Evolutionary conservation across 306 rosid genomes (phyloP), one percentile per base, ranked within the genome.

Genomic region (Castanea sativa): DNA sequence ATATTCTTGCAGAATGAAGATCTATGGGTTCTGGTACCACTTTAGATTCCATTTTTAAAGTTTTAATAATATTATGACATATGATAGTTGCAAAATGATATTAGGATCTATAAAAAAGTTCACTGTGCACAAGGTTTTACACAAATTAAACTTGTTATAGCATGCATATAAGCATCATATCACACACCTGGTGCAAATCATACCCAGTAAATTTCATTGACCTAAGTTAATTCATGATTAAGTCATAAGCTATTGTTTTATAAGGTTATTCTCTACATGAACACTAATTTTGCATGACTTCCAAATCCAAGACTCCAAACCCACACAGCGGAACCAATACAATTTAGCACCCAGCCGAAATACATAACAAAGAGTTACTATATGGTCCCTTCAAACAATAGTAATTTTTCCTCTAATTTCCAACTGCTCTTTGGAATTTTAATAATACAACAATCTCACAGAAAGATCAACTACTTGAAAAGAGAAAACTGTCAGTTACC

Each of bases 401-500:
- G 32, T 4, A 23, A 58, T 58, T 55, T 38, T 23, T 63, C 57
- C 21, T 41, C 45, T 41, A 0, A 41, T 41, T 41, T 41, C 43
- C 60, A 55, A 19, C 30, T 7, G 33, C 56, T 35, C 69, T 49
- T 52, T n/a, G 72, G 25, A 35, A 23, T 53, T n/a, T n/a, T 15
- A 32, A 14, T 25, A 45, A 4, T 19, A 2, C 27, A 38, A 67
- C 6, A 19, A 65, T 76, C 76, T 55, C 18, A 58, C 63, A 78
- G 69, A 10, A 70, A 19, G 53, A 52, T 45, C 45, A n/a, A 56
- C 76, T 33, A 76, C 23, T 59, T 75, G 11, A 33, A 67, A 57
- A 52, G 35, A 7, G 45, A 20, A 27, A 15, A 69, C 8, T 14
- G 38, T 35, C 52, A 35, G 49, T 35, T 83, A 94, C 99, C 97